Conservation (phyloP, 23 red algal genomes). For the Porphyridium purpureum region DNA sequence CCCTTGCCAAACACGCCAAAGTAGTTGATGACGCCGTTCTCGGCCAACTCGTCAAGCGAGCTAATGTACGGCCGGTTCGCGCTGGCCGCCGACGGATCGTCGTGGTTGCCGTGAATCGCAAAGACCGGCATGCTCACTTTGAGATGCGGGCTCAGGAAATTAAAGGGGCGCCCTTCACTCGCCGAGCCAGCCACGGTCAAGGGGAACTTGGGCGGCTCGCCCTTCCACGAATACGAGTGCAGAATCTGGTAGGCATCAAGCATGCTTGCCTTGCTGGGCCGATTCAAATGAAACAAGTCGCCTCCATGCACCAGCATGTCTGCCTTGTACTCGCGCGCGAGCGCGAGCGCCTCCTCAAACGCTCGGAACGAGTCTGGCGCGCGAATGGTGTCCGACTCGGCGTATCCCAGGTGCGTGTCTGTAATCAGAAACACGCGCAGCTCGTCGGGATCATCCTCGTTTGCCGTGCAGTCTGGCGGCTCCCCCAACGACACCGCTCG, state of each 20-base stretch:
- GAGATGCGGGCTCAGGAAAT: slow-evolving; percentile 53
- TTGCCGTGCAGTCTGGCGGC: background rate
- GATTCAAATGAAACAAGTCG: slow-evolving; percentile 95
- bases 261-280: slow-evolving; percentile 52
- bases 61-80: slow-evolving; percentile 37
- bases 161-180: slow-evolving; percentile 17
- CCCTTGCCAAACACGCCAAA: slow-evolving; percentile 44
- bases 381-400: slow-evolving; percentile 65
- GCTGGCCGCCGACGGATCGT: slow-evolving; percentile 62
- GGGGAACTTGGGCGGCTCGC: no score
- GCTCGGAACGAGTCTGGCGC: slow-evolving; percentile 76
- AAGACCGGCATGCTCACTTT: slow-evolving; percentile 71
- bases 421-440: slow-evolving; percentile 80
- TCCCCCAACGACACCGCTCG: background rate
- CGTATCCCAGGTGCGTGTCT: slow-evolving; percentile 93
- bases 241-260: slow-evolving; percentile 48
- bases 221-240: slow-evolving; percentile 5
- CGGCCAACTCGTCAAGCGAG: slow-evolving; percentile 44
- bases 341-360: slow-evolving; percentile 76
- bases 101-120: slow-evolving; percentile 94
- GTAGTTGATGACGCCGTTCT: slow-evolving; percentile 62
- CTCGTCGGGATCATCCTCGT: slow-evolving; percentile 1
- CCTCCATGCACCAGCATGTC: slow-evolving; percentile 79
- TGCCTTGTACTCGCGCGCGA: slow-evolving; percentile 33
- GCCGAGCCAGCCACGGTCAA: slow-evolving; percentile 11